phyloP scores from a whole-genome alignment of 75 land plant genomes.

The Selaginella tamariscina region DNA sequence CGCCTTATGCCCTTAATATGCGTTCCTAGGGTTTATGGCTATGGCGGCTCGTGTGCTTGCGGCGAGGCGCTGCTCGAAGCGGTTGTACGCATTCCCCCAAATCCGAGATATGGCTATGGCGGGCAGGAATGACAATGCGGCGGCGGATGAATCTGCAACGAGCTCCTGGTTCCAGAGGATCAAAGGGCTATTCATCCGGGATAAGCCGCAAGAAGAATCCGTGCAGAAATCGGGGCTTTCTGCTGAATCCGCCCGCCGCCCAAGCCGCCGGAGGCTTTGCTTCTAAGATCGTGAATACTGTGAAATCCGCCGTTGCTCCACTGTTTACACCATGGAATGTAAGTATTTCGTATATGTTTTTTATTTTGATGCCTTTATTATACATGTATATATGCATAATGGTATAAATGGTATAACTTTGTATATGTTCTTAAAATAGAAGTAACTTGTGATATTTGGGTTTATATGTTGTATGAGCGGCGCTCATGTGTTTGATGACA shows the following conservation, averaged over 20 bases:
- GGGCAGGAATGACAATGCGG: background rate
- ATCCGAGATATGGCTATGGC: background rate
- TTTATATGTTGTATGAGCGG: too few species aligned
- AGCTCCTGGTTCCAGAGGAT: constrained; percentile 1
- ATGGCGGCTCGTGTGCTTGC: background rate
- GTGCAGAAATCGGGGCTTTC: background rate
- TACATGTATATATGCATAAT: too few species aligned
- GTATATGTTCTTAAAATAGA: too few species aligned
- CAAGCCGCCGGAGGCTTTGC: background rate
- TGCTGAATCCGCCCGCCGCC: background rate
- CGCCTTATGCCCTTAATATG: too few species aligned
- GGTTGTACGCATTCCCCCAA: background rate
- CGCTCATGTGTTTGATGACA: too few species aligned
- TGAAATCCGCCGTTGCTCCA: background rate
- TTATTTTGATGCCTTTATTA: too few species aligned
- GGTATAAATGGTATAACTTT: too few species aligned
- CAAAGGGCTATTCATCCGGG: background rate
- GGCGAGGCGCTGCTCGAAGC: background rate
- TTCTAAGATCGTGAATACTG: background rate
- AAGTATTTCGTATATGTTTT: background rate
- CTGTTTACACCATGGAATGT: background rate
- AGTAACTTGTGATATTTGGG: too few species aligned
- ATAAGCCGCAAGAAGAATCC: background rate
- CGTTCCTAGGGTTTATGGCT: too few species aligned
- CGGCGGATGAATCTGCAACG: background rate